phyloP scores from a whole-genome alignment of 2,329 filamentous ascomycete genomes.

The Talaromyces islandicus region DNA sequence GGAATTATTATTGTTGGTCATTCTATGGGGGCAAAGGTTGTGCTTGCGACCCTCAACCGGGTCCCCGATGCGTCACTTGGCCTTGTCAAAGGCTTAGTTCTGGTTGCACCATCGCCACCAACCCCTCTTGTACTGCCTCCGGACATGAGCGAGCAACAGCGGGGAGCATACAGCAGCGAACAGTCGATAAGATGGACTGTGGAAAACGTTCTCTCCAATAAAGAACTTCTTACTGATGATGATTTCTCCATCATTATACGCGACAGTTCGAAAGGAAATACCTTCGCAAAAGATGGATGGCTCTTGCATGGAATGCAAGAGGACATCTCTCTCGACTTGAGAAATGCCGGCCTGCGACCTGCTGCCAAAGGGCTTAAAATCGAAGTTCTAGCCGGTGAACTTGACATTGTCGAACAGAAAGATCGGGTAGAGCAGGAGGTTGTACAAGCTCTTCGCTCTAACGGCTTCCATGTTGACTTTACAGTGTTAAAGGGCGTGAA shows the following conservation, averaged over 20 bases:
- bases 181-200: constrained; percentile 25
- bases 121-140: constrained; percentile 23
- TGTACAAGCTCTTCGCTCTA: constrained; percentile 9
- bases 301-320: constrained; percentile 29
- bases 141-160: constrained; percentile 30
- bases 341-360: constrained; percentile 7
- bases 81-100: constrained; percentile 23
- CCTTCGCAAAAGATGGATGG: constrained; percentile 28
- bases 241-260: constrained; percentile 16
- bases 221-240: constrained; percentile 8
- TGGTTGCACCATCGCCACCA: constrained; percentile 31
- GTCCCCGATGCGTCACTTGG: constrained; percentile 5
- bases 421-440: constrained; percentile 24
- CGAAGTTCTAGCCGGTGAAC: constrained; percentile 24
- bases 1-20: constrained; percentile 31
- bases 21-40: constrained; percentile 38
- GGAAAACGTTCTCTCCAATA: constrained; percentile 25
- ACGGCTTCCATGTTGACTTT: constrained; percentile 10
- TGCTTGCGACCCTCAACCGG: constrained; percentile 15
- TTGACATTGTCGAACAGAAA: constrained; percentile 28
- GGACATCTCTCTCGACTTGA: constrained; percentile 20
- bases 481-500: constrained; percentile 10
- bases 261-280: constrained; percentile 25
- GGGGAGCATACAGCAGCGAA: constrained; percentile 24
- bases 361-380: constrained; percentile 12